Evolutionary conservation across 805 yeast genomes (phyloP), one percentile per base, ranked within the genome.

Genomic region (Starmerella potacharoeniae): DNA sequence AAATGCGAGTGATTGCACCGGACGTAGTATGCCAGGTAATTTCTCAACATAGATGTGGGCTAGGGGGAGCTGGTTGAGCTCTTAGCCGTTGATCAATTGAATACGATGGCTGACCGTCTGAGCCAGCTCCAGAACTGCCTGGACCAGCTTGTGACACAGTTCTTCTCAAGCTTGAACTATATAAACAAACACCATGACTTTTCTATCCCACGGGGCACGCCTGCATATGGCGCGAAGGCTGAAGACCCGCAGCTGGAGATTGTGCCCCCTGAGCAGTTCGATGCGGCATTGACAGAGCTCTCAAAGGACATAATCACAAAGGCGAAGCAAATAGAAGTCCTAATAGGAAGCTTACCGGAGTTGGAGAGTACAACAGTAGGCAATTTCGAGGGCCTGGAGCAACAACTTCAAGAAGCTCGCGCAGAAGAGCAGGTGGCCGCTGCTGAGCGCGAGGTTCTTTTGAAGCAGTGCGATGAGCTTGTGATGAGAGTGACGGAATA

Each of bases 341-440:
- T 91, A 31, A 89, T 91, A 41, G 95, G 86, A 65, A 81, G 95
- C 2, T 72, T 91, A 44, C 98, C 98, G 0, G 97, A 97, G 11
- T 86, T 88, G 2, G 96, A 95, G 8, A 90, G 84, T 0, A 80
- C 90, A 1, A 84, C 86, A 29, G 78, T 76, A 46, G 49, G 31
- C 10, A 83, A 80, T 53, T 85, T 91, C 16, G 77, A 76, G 51
- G 73, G 72, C 13, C 71, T 93, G 48, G 84, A 86, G 49, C 66
- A 67, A 46, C 86, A 86, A 60, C 70, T 90, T 53, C 74, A 75
- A 11, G 71, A 73, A 11, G 80, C 82, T 1, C 93, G 89, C 62
- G 65, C 68, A 28, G 76, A 78, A 54, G 79, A 86, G 58, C 69
- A 76, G 13, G 71, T 70, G 34, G 82, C 83, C 8, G 76, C 84